Conservation (phyloP, 441 rosid species). For the Aleurites moluccanus region DNA sequence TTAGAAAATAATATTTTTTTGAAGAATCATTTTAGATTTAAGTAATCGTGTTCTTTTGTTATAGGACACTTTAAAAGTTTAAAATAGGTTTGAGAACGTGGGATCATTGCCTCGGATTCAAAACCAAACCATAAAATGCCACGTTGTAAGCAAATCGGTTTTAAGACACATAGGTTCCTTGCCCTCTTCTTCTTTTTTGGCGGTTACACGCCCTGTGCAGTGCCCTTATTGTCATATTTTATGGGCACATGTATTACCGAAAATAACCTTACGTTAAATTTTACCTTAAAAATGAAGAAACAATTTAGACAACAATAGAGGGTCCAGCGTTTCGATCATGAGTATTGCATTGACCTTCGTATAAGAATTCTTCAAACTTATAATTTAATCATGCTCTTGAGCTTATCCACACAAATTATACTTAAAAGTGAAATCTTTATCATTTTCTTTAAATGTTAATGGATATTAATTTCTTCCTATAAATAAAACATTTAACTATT, state of each 20-base stretch:
- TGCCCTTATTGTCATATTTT: too few species aligned
- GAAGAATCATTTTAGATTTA: too few species aligned
- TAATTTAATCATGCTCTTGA: not conserved
- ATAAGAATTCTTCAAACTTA: not conserved
- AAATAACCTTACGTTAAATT: too few species aligned
- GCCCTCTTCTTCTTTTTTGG: not conserved
- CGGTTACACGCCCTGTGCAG: not conserved
- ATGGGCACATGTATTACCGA: not conserved
- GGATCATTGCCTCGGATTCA: not conserved
- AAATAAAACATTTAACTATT: too few species aligned
- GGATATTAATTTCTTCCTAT: too few species aligned
- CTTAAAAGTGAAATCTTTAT: not conserved
- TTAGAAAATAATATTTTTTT: too few species aligned
- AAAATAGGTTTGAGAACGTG: too few species aligned
- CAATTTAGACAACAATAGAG: not conserved
- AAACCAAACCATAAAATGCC: not conserved
- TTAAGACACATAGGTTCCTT: too few species aligned
- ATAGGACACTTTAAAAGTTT: too few species aligned
- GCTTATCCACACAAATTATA: not conserved
- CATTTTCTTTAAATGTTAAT: too few species aligned
- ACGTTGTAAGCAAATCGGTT: not conserved
- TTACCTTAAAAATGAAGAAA: not conserved
- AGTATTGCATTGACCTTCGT: not conserved
- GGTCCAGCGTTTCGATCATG: not conserved
- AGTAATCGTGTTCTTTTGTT: too few species aligned